Conservation (phyloP, 805 yeast species). For the Candida wancherniae region DNA sequence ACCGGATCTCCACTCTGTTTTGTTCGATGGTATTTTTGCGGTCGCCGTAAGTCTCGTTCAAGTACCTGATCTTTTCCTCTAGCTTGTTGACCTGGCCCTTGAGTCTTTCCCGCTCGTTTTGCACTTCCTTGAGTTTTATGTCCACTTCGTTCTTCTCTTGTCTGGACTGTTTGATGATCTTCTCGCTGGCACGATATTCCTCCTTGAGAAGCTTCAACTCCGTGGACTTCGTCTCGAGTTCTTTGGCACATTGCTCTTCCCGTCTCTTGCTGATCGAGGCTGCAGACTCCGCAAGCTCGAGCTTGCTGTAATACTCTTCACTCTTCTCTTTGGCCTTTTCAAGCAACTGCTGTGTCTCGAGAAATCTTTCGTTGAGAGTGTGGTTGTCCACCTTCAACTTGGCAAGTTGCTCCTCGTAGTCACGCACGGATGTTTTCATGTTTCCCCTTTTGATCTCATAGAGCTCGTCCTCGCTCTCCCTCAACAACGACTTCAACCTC, state of each 20-base stretch:
- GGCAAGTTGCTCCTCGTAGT: constrained; percentile 36
- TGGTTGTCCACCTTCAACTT: constrained; percentile 55
- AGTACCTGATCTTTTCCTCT: constrained; percentile 21
- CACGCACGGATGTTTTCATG: constrained; percentile 33
- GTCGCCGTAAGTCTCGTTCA: constrained; percentile 20
- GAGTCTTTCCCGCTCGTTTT: constrained; percentile 6
- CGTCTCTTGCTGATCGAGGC: constrained; percentile 58
- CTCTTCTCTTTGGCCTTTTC: constrained; percentile 62
- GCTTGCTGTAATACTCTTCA: constrained; percentile 64
- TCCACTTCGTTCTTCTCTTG: constrained; percentile 24
- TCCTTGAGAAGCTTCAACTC: constrained; percentile 47
- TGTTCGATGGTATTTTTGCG: constrained; percentile 23
- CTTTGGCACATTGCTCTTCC: constrained; percentile 48
- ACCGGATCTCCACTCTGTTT: constrained; percentile 48
- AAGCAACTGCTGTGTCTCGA: constrained; percentile 37
- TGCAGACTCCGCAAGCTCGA: constrained; percentile 76
- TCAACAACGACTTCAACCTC: constrained; percentile 36
- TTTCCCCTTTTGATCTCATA: constrained; percentile 39
- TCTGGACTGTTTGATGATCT: constrained; percentile 45
- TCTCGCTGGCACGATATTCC: constrained; percentile 51
- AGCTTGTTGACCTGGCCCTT: constrained; percentile 17
- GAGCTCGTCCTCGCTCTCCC: constrained; percentile 42
- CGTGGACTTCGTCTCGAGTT: constrained; percentile 52
- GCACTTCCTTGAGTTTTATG: constrained; percentile 23
- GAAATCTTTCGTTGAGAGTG: constrained; percentile 50